Evolutionary conservation across 192 early-diverging fungal genomes (phyloP), one percentile per base, ranked within the genome.

Genomic region (Hyaloraphidium curvatum): DNA sequence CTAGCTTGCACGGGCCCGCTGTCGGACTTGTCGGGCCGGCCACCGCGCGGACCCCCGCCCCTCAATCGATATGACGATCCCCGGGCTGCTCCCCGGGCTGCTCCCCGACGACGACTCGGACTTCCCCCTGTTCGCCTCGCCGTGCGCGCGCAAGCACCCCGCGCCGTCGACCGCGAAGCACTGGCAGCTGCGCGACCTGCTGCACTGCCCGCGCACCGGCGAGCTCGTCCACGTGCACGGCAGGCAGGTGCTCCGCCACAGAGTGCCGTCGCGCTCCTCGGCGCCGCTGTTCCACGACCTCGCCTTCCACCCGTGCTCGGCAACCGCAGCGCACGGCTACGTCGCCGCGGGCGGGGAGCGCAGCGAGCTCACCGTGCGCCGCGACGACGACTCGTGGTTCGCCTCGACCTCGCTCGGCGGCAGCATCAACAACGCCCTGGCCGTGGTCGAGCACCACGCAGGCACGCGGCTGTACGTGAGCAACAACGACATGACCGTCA

Each of bases 401-500:
- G 70, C 78, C 0, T 64, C 69, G 19, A 70, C 73, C 1, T 60
- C 77, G 52, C 64, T 79, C 1, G 75, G 69, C 7, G 78, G 80
- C 13, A 78, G 76, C 17, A 93, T 93, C 69, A 93, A 91, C 69
- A 97, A 91, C 59, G 81, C 84, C 2, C 71, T 89, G 39, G 74
- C 65, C 39, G 81, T 88, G 31, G 72, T 78, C 1, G 54, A 71
- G 17, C 66, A 78, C 30, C 55, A 61, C 22, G 73, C 57, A 19
- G 52, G 74, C 19, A 79, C 79, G 0, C 79, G 84, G 2, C 67
- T 97, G 3, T 55, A 92, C 55, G 83, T 89, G 22, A 86, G 88
- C 67, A 94, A 89, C 67, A 97, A 97, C 59, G 92, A 97, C 62
- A 73, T 86, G 39, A 86, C 86, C 1, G 87, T 97, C 59, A 89